These are phyloP conservation scores for Loxodes magnus DNA, from an alignment of 73 alveolate species.

Conservation along the genomic window DNA sequence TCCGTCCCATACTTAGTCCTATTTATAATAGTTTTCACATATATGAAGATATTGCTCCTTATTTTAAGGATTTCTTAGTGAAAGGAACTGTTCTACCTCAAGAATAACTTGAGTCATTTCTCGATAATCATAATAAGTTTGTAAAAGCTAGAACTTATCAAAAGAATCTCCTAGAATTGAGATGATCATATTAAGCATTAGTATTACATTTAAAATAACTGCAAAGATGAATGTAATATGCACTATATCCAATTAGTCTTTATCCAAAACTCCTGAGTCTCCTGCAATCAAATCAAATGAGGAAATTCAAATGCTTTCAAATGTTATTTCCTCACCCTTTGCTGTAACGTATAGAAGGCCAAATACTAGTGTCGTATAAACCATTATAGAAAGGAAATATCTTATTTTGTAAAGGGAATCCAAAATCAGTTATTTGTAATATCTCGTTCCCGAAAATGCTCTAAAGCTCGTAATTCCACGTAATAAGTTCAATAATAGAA, in stretches of 20 bases:
- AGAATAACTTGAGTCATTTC: constrained; percentile 10
- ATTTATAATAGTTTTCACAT: too few species aligned
- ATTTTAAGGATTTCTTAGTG: too few species aligned
- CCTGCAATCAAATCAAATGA: background rate
- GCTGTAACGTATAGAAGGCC: background rate
- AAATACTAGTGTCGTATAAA: background rate
- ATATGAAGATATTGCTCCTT: too few species aligned
- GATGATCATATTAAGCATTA: constrained; percentile 8
- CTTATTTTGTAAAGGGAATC: background rate
- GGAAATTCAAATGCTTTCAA: background rate
- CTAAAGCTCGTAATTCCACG: constrained; percentile 2
- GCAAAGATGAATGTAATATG: background rate
- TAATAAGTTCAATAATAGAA: background rate
- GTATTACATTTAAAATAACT: background rate
- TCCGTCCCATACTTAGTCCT: too few species aligned
- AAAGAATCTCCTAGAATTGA: background rate
- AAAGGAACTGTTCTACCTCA: background rate
- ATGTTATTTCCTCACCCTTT: background rate
- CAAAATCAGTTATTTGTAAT: background rate
- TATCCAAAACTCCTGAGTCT: background rate
- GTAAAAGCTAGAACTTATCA: background rate
- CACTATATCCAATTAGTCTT: background rate
- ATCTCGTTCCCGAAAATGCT: background rate
- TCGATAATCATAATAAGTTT: background rate
- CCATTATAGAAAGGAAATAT: background rate